Evolutionary conservation across 2,329 filamentous ascomycete species (phyloP).

Genomic region (Canariomyces notabilis): DNA sequence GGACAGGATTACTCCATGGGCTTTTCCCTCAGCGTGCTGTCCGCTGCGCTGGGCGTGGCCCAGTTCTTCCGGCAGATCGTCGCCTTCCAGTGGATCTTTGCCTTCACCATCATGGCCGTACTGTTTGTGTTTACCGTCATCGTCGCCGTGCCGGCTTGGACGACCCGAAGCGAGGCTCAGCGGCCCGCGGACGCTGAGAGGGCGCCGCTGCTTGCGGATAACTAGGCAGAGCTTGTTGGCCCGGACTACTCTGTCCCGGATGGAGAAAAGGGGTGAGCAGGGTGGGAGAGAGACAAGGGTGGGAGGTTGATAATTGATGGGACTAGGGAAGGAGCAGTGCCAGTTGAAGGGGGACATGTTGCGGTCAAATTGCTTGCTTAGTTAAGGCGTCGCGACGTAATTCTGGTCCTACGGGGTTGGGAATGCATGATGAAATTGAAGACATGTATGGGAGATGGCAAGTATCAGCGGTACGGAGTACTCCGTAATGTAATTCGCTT

Average conservation of each 20-base stretch:
- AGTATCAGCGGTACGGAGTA: too few relatives aligned
- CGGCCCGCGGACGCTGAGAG: slow-evolving; percentile 49
- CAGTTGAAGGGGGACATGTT: too few relatives aligned
- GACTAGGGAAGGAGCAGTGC: background rate
- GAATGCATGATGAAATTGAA: background rate
- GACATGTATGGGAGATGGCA: too few relatives aligned
- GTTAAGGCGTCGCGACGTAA: background rate
- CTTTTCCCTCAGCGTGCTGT: slow-evolving; percentile 68
- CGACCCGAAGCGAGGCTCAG: slow-evolving; percentile 46
- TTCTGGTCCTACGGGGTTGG: background rate
- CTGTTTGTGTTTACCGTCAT: slow-evolving; percentile 65
- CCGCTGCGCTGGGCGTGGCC: slow-evolving; percentile 68
- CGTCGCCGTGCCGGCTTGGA: slow-evolving; percentile 59
- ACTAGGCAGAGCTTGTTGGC: background rate
- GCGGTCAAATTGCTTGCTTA: background rate
- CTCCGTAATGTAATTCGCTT: too few relatives aligned
- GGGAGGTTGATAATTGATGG: background rate
- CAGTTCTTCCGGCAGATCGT: slow-evolving; percentile 70
- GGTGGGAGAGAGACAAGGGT: background rate
- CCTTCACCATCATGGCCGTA: slow-evolving; percentile 73
- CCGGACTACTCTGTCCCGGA: too few relatives aligned
- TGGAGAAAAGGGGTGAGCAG: too few relatives aligned
- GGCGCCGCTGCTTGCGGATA: slow-evolving; percentile 55
- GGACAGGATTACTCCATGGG: slow-evolving; percentile 66
- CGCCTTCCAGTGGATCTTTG: slow-evolving; percentile 89